Evolutionary conservation across 805 yeast genomes (phyloP), one percentile per base, ranked within the genome.

Genomic region (Kodamaea neixiangensis): DNA sequence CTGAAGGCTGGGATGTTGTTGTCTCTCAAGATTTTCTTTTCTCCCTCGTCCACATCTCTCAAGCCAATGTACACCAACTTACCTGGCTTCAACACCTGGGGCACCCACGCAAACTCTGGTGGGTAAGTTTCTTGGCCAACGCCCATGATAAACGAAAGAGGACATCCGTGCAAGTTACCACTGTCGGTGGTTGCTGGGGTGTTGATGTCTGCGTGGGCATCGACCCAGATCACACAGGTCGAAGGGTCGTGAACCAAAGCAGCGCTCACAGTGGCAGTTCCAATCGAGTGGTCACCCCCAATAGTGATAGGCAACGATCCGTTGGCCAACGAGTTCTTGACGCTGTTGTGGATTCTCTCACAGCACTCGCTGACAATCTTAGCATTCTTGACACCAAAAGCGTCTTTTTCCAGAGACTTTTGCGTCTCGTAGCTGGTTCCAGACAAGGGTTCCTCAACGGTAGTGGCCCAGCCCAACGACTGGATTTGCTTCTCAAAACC

Each of bases 211-310:
- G 98, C 97, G 68, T 93, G 99, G 0, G 99, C 99, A 71, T 93
- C 99, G 60, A 93, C 86, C 99, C 99, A 93, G 55, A 93, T 66
- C 37, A 93, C 76, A 62, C 96, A 91, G 21, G 96, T 90, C 59
- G 92, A 90, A 15, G 97, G 97, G 66, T 86, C 76, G 56, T 81
- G 79, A 14, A 81, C 82, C 55, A 90, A 77, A 29, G 92, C 88
- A 2, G 96, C 98, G 25, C 89, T 78, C 33, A 93, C 86, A 7
- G 97, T 91, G 46, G 96, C 96, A 61, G 93, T 90, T 47, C 96
- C 98, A 57, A 93, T 87, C 7, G 97, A 90, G 68, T 93, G 99
- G 70, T 93, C 99, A 48, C 99, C 99, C 47, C 99, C 99, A 48
- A 93, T 67, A 1, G 97, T 90, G 48, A 93, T 71, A 6, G 97